These are phyloP conservation scores for Allantophomopsis cytisporea DNA, from an alignment of 2,329 filamentous ascomycete genomes.

Conservation along the genomic window DNA sequence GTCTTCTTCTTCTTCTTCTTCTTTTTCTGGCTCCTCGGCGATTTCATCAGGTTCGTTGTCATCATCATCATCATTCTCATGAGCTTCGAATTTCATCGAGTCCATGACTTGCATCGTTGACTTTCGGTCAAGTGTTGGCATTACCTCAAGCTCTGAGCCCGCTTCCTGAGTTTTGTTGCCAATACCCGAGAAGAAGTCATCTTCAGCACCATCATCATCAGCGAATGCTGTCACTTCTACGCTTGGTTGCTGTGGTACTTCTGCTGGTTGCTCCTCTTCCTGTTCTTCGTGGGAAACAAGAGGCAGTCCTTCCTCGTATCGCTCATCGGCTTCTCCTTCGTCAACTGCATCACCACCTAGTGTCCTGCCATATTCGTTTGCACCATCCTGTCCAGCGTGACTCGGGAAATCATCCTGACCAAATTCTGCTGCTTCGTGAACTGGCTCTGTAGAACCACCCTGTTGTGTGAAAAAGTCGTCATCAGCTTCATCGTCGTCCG, in stretches of 20 bases:
- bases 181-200: constrained; percentile 43
- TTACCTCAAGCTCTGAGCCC: constrained; percentile 8
- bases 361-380: constrained; percentile 7
- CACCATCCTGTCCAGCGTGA: not conserved
- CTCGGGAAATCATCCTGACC: not conserved
- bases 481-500: constrained; percentile 23
- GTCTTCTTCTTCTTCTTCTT: constrained; percentile 1
- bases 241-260: constrained; percentile 9
- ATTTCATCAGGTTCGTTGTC: constrained; percentile 1
- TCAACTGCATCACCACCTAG: constrained; percentile 14
- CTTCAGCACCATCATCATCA: constrained; percentile 24
- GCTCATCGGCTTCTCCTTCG: constrained; percentile 31
- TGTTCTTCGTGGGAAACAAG: constrained; percentile 25
- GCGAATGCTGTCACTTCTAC: constrained; percentile 10
- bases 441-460: constrained; percentile 10
- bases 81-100: constrained; percentile 25
- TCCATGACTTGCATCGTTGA: constrained; percentile 55
- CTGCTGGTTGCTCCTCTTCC: constrained; percentile 16
- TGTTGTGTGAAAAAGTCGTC: constrained; percentile 29
- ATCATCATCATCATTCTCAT: constrained; percentile 6
- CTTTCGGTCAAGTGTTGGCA: constrained; percentile 42
- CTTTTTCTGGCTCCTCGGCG: constrained; percentile 5
- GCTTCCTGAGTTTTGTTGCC: constrained; percentile 13
- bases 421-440: constrained; percentile 1
- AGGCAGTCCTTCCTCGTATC: constrained; percentile 59